Percentiles rank a stretch among this genome's conserved stretches.
phyloP scores from a whole-genome alignment of 2,329 filamentous ascomycete species.

The Xylariomycetidae sp. region DNA sequence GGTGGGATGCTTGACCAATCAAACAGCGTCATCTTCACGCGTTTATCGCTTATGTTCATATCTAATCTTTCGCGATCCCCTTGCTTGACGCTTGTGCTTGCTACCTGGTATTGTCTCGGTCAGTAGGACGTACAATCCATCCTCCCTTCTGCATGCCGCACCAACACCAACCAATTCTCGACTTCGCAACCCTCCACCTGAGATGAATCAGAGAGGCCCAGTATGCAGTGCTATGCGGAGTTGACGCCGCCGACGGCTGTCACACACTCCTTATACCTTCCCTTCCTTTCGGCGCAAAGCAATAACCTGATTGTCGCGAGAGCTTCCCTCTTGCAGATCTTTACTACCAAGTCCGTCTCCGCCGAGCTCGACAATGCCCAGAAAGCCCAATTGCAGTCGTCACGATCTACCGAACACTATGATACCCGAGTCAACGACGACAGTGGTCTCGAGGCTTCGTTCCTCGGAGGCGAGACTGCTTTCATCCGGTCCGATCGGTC shows the following conservation, averaged over 20 bases:
- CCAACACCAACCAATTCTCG: conserved; percentile 1
- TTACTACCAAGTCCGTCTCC: conserved; percentile 64
- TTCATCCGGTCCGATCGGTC: conserved; percentile 58
- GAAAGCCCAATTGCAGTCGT: conserved; percentile 31
- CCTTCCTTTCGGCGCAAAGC: conserved; percentile 70
- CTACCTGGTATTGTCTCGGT: too few species aligned
- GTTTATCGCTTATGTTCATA: background rate
- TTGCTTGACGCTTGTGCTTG: too few species aligned
- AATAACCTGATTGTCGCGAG: conserved; percentile 88
- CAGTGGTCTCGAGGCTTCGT: conserved; percentile 62
- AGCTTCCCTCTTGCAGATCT: conserved; percentile 89
- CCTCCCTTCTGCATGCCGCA: too few species aligned
- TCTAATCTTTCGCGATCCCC: too few species aligned
- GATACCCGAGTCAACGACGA: conserved; percentile 54
- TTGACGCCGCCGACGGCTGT: conserved; percentile 91
- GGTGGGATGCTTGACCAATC: too few species aligned
- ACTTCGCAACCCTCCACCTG: too few species aligned
- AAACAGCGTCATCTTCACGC: too few species aligned
- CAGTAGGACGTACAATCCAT: too few species aligned
- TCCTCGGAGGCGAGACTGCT: conserved; percentile 59
- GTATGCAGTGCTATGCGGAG: conserved; percentile 97
- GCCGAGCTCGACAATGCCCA: conserved; percentile 54
- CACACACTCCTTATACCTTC: conserved; percentile 75
- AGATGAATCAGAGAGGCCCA: conserved; percentile 23
- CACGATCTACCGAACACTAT: conserved; percentile 42